phyloP scores from a whole-genome alignment of 169 alveolate genomes.

The Cryptosporidium meleagridis region DNA sequence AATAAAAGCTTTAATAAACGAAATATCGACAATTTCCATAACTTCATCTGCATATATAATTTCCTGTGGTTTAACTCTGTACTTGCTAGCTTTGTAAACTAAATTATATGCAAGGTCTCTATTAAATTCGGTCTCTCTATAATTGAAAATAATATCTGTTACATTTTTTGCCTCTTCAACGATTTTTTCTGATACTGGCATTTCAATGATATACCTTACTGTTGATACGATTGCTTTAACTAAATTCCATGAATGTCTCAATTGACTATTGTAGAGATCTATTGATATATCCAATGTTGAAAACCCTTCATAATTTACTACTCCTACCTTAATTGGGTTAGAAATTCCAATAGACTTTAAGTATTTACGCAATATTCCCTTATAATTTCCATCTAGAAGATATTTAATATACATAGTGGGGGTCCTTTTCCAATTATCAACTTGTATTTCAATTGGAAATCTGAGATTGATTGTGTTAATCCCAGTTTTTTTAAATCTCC shows the following conservation, averaged over 20 bases:
- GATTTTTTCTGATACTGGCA: slow-evolving; percentile 8
- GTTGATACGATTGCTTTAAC: slow-evolving; percentile 25
- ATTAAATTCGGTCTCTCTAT: slow-evolving; percentile 49
- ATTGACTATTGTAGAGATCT: slow-evolving; percentile 15
- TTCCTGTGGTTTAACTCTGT: slow-evolving; percentile 28
- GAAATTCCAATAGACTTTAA: slow-evolving; percentile 2
- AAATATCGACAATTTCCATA: slow-evolving; percentile 22
- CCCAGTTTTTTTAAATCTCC: not conserved
- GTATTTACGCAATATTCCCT: slow-evolving; percentile 26
- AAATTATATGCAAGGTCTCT: slow-evolving; percentile 50
- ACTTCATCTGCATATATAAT: slow-evolving; percentile 41
- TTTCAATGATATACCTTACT: slow-evolving; percentile 1
- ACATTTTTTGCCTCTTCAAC: not conserved
- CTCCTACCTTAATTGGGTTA: not conserved
- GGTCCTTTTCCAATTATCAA: slow-evolving; percentile 11
- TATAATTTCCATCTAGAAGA: slow-evolving; percentile 22
- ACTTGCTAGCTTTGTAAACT: slow-evolving; percentile 34
- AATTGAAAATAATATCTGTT: slow-evolving; percentile 38
- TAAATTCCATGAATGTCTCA: slow-evolving; percentile 24
- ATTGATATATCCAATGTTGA: slow-evolving; percentile 45
- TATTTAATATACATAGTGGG: slow-evolving; percentile 38
- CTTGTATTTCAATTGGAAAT: slow-evolving; percentile 40
- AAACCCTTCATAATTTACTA: slow-evolving; percentile 13
- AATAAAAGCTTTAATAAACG: slow-evolving; percentile 6
- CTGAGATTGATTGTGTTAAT: slow-evolving; percentile 22